phyloP scores from a whole-genome alignment of 768 basidiomycete species.

The Xerocomus potaroensis region DNA sequence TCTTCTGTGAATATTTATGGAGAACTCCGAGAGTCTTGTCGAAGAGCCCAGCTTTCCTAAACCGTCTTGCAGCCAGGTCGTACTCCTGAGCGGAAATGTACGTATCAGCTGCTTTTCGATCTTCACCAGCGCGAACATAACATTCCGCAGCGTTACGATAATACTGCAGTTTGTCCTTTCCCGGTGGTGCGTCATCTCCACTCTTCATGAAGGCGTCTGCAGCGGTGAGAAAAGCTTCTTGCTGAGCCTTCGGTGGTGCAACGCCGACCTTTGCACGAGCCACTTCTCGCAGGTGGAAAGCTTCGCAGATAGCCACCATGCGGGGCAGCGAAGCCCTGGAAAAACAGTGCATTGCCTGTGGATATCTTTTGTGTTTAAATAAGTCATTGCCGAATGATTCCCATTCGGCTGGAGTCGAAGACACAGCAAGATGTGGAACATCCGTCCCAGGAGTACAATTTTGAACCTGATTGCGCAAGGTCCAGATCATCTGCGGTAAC shows the following conservation, averaged over 20 bases:
- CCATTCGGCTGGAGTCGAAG: constrained; percentile 50
- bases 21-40: constrained; percentile 51
- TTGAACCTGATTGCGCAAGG: constrained; percentile 40
- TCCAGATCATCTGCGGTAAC: constrained; percentile 47
- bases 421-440: constrained; percentile 50
- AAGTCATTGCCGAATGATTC: constrained; percentile 35
- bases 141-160: constrained; percentile 44
- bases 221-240: constrained; percentile 40
- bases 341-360: constrained; percentile 53
- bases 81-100: constrained; percentile 43
- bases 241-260: constrained; percentile 18
- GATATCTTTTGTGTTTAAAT: constrained; percentile 39
- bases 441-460: constrained; percentile 45
- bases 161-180: constrained; percentile 33
- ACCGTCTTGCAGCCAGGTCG: constrained; percentile 42
- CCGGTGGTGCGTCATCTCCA: constrained; percentile 27
- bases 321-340: constrained; percentile 41
- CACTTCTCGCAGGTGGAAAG: constrained; percentile 51
- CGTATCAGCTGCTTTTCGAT: constrained; percentile 40
- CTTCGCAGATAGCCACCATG: constrained; percentile 44
- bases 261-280: constrained; percentile 36
- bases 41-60: constrained; percentile 46
- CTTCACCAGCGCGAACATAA: constrained; percentile 38
- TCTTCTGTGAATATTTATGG: constrained; percentile 26
- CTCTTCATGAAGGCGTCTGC: constrained; percentile 48